Evolutionary conservation across 2,329 filamentous ascomycete species (phyloP).

Genomic region (Fusarium cyanostomum): DNA sequence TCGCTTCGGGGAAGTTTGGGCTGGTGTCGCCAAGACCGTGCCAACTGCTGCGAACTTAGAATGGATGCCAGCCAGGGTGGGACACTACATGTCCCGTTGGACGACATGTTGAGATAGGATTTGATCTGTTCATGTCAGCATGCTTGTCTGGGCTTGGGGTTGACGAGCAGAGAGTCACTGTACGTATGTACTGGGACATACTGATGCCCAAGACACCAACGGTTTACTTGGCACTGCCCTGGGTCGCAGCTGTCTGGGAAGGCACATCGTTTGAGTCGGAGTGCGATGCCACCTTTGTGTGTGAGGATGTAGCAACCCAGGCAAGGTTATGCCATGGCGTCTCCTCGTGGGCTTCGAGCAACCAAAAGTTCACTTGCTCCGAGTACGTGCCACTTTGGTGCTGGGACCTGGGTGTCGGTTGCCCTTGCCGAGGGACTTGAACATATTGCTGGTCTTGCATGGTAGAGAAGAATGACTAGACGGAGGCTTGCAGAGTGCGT

Average conservation of each 20-base stretch:
- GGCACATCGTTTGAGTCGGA: accelerated
- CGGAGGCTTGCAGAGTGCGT: accelerated
- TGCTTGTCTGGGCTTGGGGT: accelerated
- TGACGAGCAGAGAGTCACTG: accelerated
- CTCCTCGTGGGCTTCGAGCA: neutral
- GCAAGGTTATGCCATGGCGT: conserved; percentile 10
- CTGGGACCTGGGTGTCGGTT: accelerated
- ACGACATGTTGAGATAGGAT: accelerated
- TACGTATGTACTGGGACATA: accelerated
- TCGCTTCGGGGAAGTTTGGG: neutral
- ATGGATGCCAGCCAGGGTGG: neutral
- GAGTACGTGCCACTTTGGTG: neutral
- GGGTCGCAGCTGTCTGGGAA: neutral
- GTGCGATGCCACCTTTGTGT: accelerated
- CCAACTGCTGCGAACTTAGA: neutral
- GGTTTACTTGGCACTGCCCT: conserved; percentile 1
- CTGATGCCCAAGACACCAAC: accelerated
- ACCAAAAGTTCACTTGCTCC: neutral
- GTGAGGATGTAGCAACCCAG: neutral
- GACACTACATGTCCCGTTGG: accelerated
- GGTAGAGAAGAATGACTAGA: neutral
- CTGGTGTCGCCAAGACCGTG: neutral
- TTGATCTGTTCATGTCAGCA: neutral
- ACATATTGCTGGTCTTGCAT: accelerated
- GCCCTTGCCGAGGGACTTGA: neutral